Evolutionary conservation across 2,329 filamentous ascomycete genomes (phyloP).

Genomic region (Volutella citrinella): DNA sequence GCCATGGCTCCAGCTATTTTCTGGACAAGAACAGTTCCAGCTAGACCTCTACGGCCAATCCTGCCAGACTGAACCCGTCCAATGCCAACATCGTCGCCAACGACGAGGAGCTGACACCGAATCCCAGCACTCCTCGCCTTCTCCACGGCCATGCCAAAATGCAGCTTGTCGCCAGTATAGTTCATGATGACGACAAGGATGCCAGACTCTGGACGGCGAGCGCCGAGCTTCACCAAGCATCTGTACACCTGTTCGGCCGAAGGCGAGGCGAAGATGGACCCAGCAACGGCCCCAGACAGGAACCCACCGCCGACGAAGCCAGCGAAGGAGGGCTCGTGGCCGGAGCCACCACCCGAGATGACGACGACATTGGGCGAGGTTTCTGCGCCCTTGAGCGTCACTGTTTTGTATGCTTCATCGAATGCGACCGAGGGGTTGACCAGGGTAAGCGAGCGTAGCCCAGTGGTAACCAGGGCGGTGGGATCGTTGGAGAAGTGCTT

Average conservation of each 20-base stretch:
- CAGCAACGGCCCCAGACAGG: conserved; percentile 77
- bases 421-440: conserved; percentile 82
- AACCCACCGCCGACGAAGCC: conserved; percentile 81
- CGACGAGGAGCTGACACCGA: conserved; percentile 85
- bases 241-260: conserved; percentile 78
- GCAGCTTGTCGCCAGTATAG: conserved; percentile 85
- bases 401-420: conserved; percentile 76
- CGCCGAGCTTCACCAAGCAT: conserved; percentile 71
- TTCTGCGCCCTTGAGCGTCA: conserved; percentile 61
- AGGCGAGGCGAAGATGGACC: conserved; percentile 82
- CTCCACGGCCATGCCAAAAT: conserved; percentile 91
- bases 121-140: conserved; percentile 80
- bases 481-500: conserved; percentile 93
- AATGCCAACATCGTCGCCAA: conserved; percentile 90
- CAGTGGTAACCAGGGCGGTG: conserved; percentile 70
- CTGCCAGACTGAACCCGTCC: conserved; percentile 81
- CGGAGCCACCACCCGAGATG: conserved; percentile 83
- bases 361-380: conserved; percentile 68
- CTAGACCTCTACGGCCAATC: conserved; percentile 86
- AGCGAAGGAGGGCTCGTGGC: conserved; percentile 86
- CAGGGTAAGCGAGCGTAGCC: conserved; percentile 72
- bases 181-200: conserved; percentile 95
- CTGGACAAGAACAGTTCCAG: conserved; percentile 82
- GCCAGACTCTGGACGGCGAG: conserved; percentile 65
- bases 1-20: conserved; percentile 87